Evolutionary conservation across 2,329 filamentous ascomycete genomes (phyloP).

Genomic region (Epichloe gansuensis): DNA sequence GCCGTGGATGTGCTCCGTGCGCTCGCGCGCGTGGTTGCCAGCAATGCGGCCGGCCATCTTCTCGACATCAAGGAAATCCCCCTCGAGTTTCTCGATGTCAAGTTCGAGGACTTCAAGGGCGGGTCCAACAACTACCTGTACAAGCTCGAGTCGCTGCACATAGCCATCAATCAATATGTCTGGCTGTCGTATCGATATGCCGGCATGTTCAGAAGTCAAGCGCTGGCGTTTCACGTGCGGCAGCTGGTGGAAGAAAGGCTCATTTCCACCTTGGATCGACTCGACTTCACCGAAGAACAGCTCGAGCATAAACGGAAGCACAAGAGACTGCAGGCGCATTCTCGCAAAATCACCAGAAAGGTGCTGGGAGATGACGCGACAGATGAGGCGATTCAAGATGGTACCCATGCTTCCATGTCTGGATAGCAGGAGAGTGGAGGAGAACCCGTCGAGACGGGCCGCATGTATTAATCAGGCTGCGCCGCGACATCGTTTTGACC

Average conservation of each 20-base stretch:
- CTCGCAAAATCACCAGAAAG: conserved; percentile 6
- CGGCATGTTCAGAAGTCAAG: conserved; percentile 64
- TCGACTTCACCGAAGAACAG: conserved; percentile 33
- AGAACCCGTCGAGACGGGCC: not conserved
- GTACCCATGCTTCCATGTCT: conserved; percentile 9
- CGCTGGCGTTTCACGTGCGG: conserved; percentile 69
- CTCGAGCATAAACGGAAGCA: conserved; percentile 15
- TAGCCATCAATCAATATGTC: conserved; percentile 69
- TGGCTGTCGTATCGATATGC: conserved; percentile 88
- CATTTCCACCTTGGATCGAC: conserved; percentile 29
- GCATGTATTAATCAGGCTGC: not conserved
- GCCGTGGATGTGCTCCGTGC: conserved; percentile 41
- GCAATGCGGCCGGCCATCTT: conserved; percentile 52
- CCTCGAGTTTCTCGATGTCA: conserved; percentile 61
- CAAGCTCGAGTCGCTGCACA: conserved; percentile 66
- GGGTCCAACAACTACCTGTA: conserved; percentile 45
- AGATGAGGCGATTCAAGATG: conserved; percentile 9
- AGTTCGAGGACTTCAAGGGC: conserved; percentile 26
- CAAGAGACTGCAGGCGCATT: conserved; percentile 12
- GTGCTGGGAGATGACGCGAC: conserved; percentile 8
- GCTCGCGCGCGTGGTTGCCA: conserved; percentile 57
- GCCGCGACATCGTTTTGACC: not conserved
- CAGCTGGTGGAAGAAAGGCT: conserved; percentile 65
- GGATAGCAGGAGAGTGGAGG: conserved; percentile 1
- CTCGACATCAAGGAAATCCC: conserved; percentile 58